Evolutionary conservation across 345 rosid genomes (phyloP).

Genomic region (Erucastrum elatum): DNA sequence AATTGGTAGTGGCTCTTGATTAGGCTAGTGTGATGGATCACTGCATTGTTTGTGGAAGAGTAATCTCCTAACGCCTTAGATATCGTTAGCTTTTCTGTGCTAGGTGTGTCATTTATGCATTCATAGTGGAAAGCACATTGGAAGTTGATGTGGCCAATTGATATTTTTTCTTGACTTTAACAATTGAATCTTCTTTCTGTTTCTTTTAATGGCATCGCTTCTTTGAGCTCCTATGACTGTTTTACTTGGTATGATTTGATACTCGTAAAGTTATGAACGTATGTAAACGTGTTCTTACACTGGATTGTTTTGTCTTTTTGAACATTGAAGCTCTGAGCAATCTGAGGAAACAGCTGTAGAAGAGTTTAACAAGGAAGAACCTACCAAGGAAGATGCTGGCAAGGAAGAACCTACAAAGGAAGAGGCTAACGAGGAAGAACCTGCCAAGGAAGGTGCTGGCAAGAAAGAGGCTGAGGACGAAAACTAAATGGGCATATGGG

Average conservation of each 20-base stretch:
- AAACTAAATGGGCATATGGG: slow-evolving; percentile 17
- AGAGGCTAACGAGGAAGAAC: slow-evolving; percentile 5
- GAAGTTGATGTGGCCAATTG: background rate
- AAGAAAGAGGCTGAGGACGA: slow-evolving; percentile 8
- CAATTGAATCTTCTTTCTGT: background rate
- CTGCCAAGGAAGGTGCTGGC: slow-evolving; percentile 8
- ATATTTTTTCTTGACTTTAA: background rate
- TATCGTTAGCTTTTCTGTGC: background rate
- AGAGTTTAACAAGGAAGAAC: slow-evolving; percentile 7
- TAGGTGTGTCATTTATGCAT: background rate
- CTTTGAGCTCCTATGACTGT: background rate
- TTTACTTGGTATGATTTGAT: background rate
- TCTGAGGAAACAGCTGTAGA: slow-evolving; percentile 25
- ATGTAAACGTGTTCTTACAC: background rate
- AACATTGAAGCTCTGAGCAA: slow-evolving; percentile 30
- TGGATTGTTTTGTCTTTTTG: slow-evolving; percentile 1
- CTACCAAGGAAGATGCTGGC: background rate
- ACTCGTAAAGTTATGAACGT: background rate
- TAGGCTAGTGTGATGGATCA: background rate
- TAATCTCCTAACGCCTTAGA: background rate
- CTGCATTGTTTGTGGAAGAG: background rate
- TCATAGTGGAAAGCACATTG: background rate
- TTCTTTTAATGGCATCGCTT: background rate
- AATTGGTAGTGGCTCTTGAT: background rate
- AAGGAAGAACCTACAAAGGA: slow-evolving; percentile 10